Evolutionary conservation across 1,139 yeast genomes (phyloP).

Genomic region (Candida sanyaensis): DNA sequence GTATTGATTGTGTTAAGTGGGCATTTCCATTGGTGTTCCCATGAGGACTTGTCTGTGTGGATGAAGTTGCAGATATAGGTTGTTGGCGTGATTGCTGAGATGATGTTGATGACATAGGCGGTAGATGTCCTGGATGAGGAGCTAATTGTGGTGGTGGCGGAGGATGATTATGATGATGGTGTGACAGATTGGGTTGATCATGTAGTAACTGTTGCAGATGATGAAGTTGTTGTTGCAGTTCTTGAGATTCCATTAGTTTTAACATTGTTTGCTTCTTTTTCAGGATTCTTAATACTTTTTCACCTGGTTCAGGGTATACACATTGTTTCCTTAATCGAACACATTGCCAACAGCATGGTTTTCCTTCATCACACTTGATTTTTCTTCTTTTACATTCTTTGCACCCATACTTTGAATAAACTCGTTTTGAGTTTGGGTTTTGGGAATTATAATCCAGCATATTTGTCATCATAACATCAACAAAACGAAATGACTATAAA

Average conservation of each 20-base stretch:
- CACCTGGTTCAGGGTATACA: slow-evolving; percentile 35
- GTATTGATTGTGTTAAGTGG: neutral
- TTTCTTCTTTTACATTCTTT: slow-evolving; percentile 44
- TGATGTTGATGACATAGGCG: neutral
- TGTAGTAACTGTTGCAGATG: slow-evolving; percentile 1
- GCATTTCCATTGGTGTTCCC: neutral
- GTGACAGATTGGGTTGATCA: neutral
- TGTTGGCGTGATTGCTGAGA: neutral
- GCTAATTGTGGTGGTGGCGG: slow-evolving; percentile 4
- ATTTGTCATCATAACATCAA: neutral
- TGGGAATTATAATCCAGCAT: slow-evolving; percentile 1
- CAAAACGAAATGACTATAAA: neutral
- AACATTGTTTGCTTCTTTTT: slow-evolving; percentile 17
- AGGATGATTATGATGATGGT: slow-evolving; percentile 1
- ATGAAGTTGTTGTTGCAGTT: slow-evolving; percentile 3
- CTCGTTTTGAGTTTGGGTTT: slow-evolving; percentile 10
- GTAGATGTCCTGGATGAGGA: neutral
- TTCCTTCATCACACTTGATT: slow-evolving; percentile 58
- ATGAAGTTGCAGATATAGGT: neutral
- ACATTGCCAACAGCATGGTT: slow-evolving; percentile 56
- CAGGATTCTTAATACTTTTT: slow-evolving; percentile 31
- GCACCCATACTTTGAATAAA: slow-evolving; percentile 41
- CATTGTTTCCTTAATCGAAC: slow-evolving; percentile 34
- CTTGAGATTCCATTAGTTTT: slow-evolving; percentile 5
- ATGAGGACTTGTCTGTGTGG: neutral